phyloP scores from a whole-genome alignment of 2,329 filamentous ascomycete species.

The Blastomyces gilchristii region DNA sequence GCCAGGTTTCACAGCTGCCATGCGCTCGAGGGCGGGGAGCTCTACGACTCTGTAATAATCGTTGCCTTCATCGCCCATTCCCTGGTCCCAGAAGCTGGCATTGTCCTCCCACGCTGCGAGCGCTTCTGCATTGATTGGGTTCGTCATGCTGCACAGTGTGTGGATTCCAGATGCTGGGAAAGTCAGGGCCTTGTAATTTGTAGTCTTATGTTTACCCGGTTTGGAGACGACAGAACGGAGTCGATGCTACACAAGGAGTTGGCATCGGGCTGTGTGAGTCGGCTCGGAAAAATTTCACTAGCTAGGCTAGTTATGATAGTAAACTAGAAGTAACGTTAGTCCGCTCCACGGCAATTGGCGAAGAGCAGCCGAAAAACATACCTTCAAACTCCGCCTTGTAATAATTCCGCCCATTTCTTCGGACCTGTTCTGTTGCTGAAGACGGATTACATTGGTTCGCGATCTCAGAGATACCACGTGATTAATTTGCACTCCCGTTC shows the following conservation, averaged over 20 bases:
- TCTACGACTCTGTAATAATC: slow-evolving; percentile 38
- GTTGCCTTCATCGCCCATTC: slow-evolving; percentile 35
- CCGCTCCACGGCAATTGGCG: no score
- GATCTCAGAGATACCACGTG: not conserved
- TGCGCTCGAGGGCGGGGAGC: slow-evolving; percentile 31
- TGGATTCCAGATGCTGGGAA: not conserved
- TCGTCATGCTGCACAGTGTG: not conserved
- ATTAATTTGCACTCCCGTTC: not conserved
- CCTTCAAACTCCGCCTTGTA: not conserved
- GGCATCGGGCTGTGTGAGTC: not conserved
- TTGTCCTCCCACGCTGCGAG: slow-evolving; percentile 32
- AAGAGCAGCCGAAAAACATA: no score
- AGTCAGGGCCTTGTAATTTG: not conserved
- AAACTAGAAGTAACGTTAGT: no score
- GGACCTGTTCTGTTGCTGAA: not conserved
- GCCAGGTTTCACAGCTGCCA: slow-evolving; percentile 23
- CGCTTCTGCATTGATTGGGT: slow-evolving; percentile 5
- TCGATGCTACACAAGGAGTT: no score
- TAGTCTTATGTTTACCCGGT: not conserved
- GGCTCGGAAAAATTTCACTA: not conserved
- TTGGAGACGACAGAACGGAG: not conserved
- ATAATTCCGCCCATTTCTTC: not conserved
- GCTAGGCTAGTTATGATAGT: no score
- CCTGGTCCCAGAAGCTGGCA: slow-evolving; percentile 36
- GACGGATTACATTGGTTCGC: not conserved